Evolutionary conservation across 2,329 filamentous ascomycete species (phyloP).

Genomic region (Venturia pyrina): DNA sequence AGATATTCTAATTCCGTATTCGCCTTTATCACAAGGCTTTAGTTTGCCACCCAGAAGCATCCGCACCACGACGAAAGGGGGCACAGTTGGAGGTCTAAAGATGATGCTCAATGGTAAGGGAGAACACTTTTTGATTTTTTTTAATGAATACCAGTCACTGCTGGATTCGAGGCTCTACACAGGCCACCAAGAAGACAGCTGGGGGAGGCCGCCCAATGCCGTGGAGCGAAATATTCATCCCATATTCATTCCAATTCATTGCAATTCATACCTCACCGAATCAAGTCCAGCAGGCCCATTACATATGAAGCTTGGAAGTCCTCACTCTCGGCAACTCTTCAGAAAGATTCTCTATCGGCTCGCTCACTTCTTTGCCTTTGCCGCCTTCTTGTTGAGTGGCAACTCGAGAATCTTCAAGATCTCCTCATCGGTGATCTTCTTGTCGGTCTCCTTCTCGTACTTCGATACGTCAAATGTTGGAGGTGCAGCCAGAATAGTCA

Average conservation of each 20-base stretch:
- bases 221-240: not conserved
- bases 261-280: not conserved
- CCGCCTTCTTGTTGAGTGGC: constrained; percentile 69
- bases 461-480: constrained; percentile 67
- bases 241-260: not conserved
- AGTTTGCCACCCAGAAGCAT: not conserved
- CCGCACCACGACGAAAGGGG: not conserved
- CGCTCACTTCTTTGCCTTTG: constrained; percentile 75
- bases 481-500: constrained; percentile 74
- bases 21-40: not conserved
- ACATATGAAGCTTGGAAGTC: not conserved
- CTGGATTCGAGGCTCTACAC: constrained; percentile 2
- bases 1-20: not conserved
- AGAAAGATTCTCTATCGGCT: constrained; percentile 61
- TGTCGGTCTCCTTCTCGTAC: constrained; percentile 67
- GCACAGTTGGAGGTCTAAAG: not conserved
- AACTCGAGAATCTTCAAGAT: constrained; percentile 89
- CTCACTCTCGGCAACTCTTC: not conserved
- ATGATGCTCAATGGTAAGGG: not conserved
- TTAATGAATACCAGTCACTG: not conserved
- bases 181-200: not conserved
- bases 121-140: not conserved
- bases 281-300: not conserved
- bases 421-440: constrained; percentile 96
- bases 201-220: not conserved